Percentiles rank a stretch among this genome's conserved stretches.
Conservation (phyloP, 805 yeast genomes). For the Metschnikowia matae region DNA sequence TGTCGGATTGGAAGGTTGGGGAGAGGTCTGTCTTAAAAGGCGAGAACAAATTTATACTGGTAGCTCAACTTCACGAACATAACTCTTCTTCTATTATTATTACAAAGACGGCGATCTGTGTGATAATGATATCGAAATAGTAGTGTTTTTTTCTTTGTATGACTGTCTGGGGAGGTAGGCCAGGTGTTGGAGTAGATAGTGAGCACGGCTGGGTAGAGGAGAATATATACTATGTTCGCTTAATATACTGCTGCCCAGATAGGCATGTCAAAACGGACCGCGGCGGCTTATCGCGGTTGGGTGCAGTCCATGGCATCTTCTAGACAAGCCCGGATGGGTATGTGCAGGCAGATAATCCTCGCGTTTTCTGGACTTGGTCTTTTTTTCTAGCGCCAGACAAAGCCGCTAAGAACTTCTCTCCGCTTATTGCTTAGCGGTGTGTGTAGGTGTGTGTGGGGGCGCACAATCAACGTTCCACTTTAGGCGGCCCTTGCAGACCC, state of each 20-base stretch:
- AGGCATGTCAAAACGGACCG: conserved; percentile 1
- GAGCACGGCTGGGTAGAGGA: neutral
- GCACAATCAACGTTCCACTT: too few species aligned
- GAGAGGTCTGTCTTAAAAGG: conserved; percentile 10
- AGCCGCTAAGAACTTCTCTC: neutral
- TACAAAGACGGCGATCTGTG: conserved; percentile 4
- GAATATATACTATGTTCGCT: neutral
- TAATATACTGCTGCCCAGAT: neutral
- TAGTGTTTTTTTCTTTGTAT: neutral
- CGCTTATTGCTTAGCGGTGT: neutral
- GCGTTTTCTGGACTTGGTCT: neutral
- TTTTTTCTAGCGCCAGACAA: neutral
- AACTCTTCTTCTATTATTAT: conserved; percentile 13
- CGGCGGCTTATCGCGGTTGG: neutral
- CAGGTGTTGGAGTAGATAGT: too few species aligned
- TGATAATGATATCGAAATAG: neutral
- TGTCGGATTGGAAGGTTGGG: neutral
- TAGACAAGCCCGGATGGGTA: too few species aligned
- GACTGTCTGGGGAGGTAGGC: neutral
- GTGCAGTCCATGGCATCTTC: neutral
- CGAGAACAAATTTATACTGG: conserved; percentile 19
- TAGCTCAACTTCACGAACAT: conserved; percentile 22
- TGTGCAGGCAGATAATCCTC: neutral
- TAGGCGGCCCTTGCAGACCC: too few species aligned
- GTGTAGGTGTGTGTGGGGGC: too few species aligned